Conservation (phyloP, 805 yeast species). For the Zygotorulaspora florentina region DNA sequence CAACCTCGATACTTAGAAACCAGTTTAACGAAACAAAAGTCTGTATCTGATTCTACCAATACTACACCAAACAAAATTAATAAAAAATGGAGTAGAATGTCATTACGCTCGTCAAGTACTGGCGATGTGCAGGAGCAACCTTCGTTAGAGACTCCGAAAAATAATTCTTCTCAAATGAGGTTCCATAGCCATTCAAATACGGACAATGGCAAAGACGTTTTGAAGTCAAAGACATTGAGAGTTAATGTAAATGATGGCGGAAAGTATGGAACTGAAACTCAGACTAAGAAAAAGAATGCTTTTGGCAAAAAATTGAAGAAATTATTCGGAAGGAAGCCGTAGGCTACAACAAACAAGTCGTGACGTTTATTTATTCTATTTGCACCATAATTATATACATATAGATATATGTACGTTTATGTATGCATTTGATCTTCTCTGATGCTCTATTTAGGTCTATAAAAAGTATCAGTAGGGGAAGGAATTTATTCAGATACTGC, state of each 20-base stretch:
- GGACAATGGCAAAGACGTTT: constrained; percentile 5
- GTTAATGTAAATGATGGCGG: neutral
- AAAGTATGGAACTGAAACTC: constrained; percentile 6
- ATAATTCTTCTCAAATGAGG: constrained; percentile 4
- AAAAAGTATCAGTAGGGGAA: too few species aligned
- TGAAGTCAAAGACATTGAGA: constrained; percentile 8
- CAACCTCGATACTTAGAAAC: constrained; percentile 10
- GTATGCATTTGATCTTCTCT: too few species aligned
- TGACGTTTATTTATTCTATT: neutral
- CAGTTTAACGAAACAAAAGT: constrained; percentile 3
- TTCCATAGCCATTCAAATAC: constrained; percentile 11
- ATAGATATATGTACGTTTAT: neutral
- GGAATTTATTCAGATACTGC: too few species aligned
- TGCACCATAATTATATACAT: neutral
- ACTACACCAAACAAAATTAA: constrained; percentile 14
- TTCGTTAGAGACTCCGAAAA: neutral
- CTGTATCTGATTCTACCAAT: constrained; percentile 11
- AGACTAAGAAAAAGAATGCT: constrained; percentile 29
- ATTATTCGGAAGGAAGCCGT: constrained; percentile 37
- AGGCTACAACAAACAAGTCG: neutral
- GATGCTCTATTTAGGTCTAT: too few species aligned
- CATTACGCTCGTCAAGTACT: constrained; percentile 25
- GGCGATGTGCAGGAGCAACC: constrained; percentile 10
- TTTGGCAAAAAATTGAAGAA: constrained; percentile 40
- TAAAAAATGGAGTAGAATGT: constrained; percentile 22